Conservation (phyloP, 2,329 filamentous ascomycete species). For the Ophiostoma montium region DNA sequence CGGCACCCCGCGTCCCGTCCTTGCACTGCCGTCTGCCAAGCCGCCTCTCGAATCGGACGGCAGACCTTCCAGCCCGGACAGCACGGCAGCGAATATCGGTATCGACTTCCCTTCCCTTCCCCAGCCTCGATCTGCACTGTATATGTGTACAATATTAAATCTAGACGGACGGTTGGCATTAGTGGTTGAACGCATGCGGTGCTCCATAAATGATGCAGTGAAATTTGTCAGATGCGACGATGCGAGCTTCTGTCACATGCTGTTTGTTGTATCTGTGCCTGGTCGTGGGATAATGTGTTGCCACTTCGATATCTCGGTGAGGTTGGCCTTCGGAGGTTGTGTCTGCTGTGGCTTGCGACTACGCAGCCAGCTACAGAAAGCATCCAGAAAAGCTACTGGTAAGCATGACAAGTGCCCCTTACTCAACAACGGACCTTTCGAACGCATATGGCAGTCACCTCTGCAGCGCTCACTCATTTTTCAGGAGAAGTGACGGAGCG, state of each 20-base stretch:
- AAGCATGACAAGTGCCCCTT: too few species aligned
- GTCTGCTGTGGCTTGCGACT: too few species aligned
- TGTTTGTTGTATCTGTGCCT: too few species aligned
- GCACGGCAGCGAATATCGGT: conserved; percentile 18
- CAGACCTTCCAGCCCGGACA: neutral
- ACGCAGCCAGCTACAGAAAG: too few species aligned
- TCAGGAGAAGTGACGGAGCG: neutral
- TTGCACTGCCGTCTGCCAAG: too few species aligned
- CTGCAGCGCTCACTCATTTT: neutral
- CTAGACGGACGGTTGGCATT: conserved; percentile 25
- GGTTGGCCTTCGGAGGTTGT: too few species aligned
- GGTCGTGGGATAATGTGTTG: too few species aligned
- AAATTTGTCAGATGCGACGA: neutral
- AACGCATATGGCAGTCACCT: neutral
- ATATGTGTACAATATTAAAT: conserved; percentile 39
- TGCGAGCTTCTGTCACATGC: too few species aligned
- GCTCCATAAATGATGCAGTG: neutral
- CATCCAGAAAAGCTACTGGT: too few species aligned
- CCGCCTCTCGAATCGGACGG: neutral
- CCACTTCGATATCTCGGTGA: too few species aligned
- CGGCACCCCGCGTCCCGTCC: too few species aligned
- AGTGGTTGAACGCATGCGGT: neutral
- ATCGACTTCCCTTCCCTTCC: conserved; percentile 28
- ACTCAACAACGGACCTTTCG: too few species aligned
- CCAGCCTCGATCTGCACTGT: conserved; percentile 22